These are phyloP conservation scores for Eucalyptus cloeziana DNA, from an alignment of 345 rosid genomes.

Conservation along the genomic window DNA sequence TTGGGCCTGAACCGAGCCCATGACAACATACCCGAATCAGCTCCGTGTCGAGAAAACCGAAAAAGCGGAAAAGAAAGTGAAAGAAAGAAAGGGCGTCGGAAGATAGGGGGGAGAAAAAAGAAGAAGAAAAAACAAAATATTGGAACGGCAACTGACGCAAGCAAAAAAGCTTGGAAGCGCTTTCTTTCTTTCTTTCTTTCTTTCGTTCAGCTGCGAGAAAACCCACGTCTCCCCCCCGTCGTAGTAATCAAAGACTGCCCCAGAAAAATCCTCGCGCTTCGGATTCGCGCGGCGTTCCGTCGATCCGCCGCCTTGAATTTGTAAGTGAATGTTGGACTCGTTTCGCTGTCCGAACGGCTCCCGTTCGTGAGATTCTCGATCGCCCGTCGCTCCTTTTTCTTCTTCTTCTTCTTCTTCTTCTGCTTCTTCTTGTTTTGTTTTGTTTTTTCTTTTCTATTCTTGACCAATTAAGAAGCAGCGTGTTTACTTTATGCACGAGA, in stretches of 20 bases:
- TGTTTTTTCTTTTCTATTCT: not conserved
- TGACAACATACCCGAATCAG: not conserved
- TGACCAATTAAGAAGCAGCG: not conserved
- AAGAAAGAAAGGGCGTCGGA: not conserved
- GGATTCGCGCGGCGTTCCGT: not conserved
- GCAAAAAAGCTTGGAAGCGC: not conserved
- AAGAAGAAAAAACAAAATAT: not conserved
- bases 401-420: not conserved
- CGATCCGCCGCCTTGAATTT: not conserved
- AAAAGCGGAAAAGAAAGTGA: not conserved
- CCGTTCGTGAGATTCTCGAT: not conserved
- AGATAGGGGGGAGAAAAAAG: not conserved
- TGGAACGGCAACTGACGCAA: not conserved
- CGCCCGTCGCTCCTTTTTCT: not conserved
- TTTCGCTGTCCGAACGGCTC: not conserved
- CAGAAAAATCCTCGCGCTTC: not conserved
- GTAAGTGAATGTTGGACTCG: not conserved
- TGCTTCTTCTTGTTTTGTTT: not conserved
- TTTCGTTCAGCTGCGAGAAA: not conserved
- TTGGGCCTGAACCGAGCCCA: not conserved
- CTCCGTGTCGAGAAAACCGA: not conserved
- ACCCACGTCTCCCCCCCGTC: not conserved
- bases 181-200: not conserved
- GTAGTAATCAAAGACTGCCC: not conserved
- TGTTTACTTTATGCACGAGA: not conserved